Percentiles rank a stretch among this genome's conserved stretches.
These are phyloP conservation scores for Metschnikowia gruessii DNA, from an alignment of 805 yeast species.

Conservation along the genomic window DNA sequence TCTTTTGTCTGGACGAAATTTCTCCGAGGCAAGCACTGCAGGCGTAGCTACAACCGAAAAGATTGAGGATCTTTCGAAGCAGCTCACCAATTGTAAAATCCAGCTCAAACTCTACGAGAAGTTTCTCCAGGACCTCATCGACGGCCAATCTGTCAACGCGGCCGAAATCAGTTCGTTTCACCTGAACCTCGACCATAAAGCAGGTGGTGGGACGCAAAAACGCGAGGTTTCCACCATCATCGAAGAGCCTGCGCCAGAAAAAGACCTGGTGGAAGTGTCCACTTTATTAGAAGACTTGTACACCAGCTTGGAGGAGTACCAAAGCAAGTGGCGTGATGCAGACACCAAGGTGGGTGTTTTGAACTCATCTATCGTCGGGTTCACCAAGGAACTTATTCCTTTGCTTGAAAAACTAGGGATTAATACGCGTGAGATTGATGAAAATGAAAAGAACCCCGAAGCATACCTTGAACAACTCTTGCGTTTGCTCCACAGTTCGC, in stretches of 20 bases:
- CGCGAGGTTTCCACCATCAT: slow-evolving; percentile 1
- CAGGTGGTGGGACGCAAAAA: slow-evolving; percentile 7
- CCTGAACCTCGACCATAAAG: slow-evolving; percentile 17
- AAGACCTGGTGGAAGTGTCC: slow-evolving; percentile 34
- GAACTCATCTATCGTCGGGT: slow-evolving; percentile 5
- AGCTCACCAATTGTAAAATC: slow-evolving; percentile 35
- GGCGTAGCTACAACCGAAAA: slow-evolving; percentile 12
- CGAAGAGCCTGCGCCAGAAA: slow-evolving; percentile 18
- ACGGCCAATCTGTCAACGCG: slow-evolving; percentile 17
- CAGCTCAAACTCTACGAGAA: slow-evolving; percentile 41
- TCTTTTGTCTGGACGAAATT: slow-evolving; percentile 6
- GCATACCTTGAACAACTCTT: background rate
- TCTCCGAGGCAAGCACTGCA: slow-evolving; percentile 7
- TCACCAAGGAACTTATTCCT: slow-evolving; percentile 22
- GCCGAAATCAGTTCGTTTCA: slow-evolving; percentile 25
- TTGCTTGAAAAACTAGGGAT: slow-evolving; percentile 17
- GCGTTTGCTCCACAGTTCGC: background rate
- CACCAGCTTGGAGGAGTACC: slow-evolving; percentile 34
- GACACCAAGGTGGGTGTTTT: slow-evolving; percentile 11
- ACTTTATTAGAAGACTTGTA: slow-evolving; percentile 39
- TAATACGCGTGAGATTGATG: background rate
- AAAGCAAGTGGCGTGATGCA: slow-evolving; percentile 29
- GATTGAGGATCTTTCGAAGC: slow-evolving; percentile 20
- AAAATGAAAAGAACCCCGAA: background rate
- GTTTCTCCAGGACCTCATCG: slow-evolving; percentile 37